phyloP scores from a whole-genome alignment of 345 rosid genomes.

The Brassica incana region DNA sequence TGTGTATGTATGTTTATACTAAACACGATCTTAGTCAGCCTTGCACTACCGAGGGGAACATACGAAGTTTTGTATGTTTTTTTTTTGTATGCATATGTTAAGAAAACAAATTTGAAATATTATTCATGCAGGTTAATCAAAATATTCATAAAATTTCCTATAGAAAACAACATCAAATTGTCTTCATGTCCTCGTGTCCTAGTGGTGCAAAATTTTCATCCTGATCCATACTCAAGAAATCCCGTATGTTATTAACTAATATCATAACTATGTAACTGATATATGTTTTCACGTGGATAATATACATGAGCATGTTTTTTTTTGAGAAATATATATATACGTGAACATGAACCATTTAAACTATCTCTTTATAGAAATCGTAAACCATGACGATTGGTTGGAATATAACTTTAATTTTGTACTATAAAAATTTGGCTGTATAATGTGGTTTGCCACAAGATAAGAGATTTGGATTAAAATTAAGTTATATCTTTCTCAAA shows the following conservation, averaged over 20 bases:
- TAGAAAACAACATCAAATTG: conserved; percentile 15
- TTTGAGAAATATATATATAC: background rate
- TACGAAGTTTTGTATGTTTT: conserved; percentile 5
- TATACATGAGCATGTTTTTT: too few relatives aligned
- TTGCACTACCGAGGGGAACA: conserved; percentile 14
- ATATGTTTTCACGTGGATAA: conserved; percentile 10
- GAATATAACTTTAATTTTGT: too few relatives aligned
- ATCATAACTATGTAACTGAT: background rate
- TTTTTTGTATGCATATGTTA: background rate
- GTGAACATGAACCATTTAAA: too few relatives aligned
- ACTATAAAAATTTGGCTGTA: too few relatives aligned
- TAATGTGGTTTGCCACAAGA: too few relatives aligned
- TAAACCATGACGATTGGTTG: too few relatives aligned
- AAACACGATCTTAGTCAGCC: conserved; percentile 18
- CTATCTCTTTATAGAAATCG: too few relatives aligned
- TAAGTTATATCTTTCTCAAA: too few relatives aligned
- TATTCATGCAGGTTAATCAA: conserved; percentile 4
- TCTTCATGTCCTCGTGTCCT: conserved; percentile 26
- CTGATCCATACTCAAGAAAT: conserved; percentile 6
- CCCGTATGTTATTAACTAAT: background rate
- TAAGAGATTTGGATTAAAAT: too few relatives aligned
- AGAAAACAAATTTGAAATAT: background rate
- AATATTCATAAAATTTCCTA: background rate
- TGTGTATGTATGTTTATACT: conserved; percentile 25
- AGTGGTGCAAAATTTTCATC: conserved; percentile 23